phyloP scores from a whole-genome alignment of 2,329 filamentous ascomycete genomes.

The Chaetomiaceae sp. region DNA sequence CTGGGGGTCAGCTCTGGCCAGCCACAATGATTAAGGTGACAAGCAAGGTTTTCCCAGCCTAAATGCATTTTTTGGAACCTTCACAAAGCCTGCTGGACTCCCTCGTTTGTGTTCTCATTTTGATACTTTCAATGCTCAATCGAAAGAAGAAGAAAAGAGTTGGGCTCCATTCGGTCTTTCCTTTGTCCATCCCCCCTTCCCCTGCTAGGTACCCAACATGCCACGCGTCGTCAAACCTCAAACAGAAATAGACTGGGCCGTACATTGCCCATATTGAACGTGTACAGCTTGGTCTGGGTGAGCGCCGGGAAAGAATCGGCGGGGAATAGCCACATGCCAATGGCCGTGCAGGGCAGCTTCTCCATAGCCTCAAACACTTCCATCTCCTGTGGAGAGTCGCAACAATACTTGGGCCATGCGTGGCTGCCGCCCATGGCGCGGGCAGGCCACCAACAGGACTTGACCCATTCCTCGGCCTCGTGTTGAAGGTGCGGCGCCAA shows the following conservation, averaged over 20 bases:
- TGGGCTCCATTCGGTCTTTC: no score
- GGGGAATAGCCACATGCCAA: slow-evolving; percentile 7
- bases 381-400: neutral
- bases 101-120: no score
- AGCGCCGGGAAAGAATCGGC: neutral
- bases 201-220: no score
- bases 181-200: no score
- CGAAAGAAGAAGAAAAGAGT: no score
- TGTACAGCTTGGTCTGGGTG: neutral
- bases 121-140: no score
- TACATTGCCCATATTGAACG: neutral
- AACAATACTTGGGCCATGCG: neutral
- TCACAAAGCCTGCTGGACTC: no score
- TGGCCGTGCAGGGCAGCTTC: slow-evolving; percentile 1
- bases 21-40: no score
- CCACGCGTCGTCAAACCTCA: neutral
- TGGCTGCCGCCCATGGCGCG: neutral
- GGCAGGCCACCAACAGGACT: neutral
- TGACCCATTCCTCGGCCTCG: neutral
- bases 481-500: neutral
- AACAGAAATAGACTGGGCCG: slow-evolving; percentile 1
- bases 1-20: no score
- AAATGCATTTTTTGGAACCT: no score
- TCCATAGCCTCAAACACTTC: slow-evolving; percentile 1
- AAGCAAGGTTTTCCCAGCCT: no score